A percentile compares a stretch with the other conserved stretches of the same genome.
These are phyloP conservation scores for Uronychia setigera DNA, from an alignment of 73 alveolate species.

Conservation along the genomic window DNA sequence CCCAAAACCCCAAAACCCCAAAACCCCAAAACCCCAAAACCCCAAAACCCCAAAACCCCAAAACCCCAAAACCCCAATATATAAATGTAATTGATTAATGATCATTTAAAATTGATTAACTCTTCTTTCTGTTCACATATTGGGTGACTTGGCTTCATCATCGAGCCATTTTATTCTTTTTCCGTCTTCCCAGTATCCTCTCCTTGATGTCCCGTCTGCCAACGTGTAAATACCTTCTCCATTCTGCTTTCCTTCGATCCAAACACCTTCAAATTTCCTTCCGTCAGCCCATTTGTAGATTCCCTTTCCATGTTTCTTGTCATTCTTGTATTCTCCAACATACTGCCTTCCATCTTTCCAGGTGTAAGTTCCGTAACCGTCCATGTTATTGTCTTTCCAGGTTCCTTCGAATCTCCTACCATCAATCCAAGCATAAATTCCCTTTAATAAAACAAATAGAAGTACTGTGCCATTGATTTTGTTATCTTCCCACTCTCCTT, in stretches of 20 bases:
- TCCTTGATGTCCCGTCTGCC: conserved; percentile 37
- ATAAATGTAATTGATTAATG: too few species aligned
- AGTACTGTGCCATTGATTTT: conserved; percentile 57
- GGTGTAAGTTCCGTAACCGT: conserved; percentile 30
- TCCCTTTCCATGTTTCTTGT: conserved; percentile 61
- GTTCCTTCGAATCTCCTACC: conserved; percentile 63
- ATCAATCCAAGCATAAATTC: conserved; percentile 49
- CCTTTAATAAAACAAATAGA: too few species aligned
- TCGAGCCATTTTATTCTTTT: conserved; percentile 58
- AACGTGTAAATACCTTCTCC: conserved; percentile 53
- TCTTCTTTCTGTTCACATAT: too few species aligned
- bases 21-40: too few species aligned
- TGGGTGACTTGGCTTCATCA: too few species aligned
- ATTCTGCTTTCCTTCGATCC: conserved; percentile 63
- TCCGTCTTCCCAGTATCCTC: conserved; percentile 79
- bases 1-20: too few species aligned
- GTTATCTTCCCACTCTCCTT: conserved; percentile 48
- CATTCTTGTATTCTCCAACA: conserved; percentile 44
- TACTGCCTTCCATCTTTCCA: conserved; percentile 60
- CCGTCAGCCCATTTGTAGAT: conserved; percentile 62
- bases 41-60: too few species aligned
- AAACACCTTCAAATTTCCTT: conserved; percentile 45
- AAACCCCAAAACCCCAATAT: too few species aligned
- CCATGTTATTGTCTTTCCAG: conserved; percentile 62
- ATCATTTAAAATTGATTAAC: too few species aligned